Percentiles rank a stretch among this genome's conserved stretches.
Conservation (phyloP, 2,329 filamentous ascomycete genomes). For the Venturia carpophila region DNA sequence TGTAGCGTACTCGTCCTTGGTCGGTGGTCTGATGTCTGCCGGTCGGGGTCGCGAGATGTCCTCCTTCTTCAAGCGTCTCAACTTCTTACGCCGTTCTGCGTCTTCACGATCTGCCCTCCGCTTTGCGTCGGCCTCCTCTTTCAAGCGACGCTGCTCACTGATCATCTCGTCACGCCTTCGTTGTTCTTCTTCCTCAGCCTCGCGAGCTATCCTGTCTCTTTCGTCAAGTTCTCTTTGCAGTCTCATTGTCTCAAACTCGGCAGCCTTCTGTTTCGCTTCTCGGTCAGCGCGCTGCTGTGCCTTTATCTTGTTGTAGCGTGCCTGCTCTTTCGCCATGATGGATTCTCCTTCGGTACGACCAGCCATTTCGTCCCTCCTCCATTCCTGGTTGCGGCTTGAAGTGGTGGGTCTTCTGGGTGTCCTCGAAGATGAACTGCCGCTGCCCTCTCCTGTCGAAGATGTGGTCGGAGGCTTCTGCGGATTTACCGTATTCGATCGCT, state of each 20-base stretch:
- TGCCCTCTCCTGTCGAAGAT: not conserved
- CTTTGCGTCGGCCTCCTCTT: slow-evolving; percentile 14
- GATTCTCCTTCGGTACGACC: slow-evolving; percentile 3
- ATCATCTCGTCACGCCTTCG: slow-evolving; percentile 3
- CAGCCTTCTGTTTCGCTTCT: slow-evolving; percentile 8
- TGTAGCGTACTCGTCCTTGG: not conserved
- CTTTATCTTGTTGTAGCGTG: slow-evolving; percentile 13
- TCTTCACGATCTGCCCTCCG: not conserved
- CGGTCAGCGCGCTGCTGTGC: slow-evolving; percentile 16
- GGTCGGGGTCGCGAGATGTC: not conserved
- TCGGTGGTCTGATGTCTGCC: not conserved
- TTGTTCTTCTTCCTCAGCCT: slow-evolving; percentile 12
- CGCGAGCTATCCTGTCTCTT: not conserved
- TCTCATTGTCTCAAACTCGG: not conserved
- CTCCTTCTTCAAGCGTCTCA: slow-evolving; percentile 9
- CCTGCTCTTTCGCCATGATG: slow-evolving; percentile 13
- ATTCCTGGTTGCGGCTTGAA: not conserved
- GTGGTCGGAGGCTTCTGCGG: not conserved
- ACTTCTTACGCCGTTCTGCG: slow-evolving; percentile 6
- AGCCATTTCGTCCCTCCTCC: not conserved
- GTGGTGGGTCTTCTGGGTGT: not conserved
- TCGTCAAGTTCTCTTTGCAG: slow-evolving; percentile 8
- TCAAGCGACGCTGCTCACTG: slow-evolving; percentile 4
- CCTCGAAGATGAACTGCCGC: slow-evolving; percentile 1
- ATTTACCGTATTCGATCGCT: not conserved